phyloP scores from a whole-genome alignment of 306 rosid genomes.

The Quercus variabilis region DNA sequence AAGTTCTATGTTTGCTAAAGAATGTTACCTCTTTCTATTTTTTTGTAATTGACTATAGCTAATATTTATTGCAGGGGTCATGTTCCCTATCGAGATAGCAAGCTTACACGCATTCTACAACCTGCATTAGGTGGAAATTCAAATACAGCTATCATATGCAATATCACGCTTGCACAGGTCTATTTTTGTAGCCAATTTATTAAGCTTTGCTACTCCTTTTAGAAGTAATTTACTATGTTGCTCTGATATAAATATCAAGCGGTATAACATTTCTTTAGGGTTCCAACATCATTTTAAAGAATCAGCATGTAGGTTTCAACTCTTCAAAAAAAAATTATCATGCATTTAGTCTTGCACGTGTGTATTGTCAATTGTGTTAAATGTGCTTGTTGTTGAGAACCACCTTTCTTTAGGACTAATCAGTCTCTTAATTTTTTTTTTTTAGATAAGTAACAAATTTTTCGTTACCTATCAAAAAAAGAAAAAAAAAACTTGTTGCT shows the following conservation, averaged over 20 bases:
- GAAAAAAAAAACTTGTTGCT: no score
- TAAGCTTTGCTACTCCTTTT: not conserved
- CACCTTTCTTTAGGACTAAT: no score
- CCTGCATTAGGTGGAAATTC: slow-evolving; percentile 98
- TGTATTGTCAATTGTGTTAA: no score
- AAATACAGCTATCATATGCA: slow-evolving; percentile 92
- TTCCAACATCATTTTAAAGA: not conserved
- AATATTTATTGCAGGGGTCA: slow-evolving; percentile 68
- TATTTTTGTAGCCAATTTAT: not conserved
- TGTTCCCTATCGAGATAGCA: slow-evolving; percentile 98
- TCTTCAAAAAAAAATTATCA: not conserved
- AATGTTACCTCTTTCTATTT: slow-evolving; percentile 10
- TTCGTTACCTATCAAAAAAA: no score
- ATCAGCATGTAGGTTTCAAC: not conserved
- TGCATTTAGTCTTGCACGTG: not conserved
- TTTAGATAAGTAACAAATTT: no score
- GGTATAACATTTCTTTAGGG: not conserved
- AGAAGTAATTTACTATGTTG: not conserved
- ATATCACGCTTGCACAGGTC: slow-evolving; percentile 92
- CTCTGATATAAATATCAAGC: not conserved
- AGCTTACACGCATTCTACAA: slow-evolving; percentile 93
- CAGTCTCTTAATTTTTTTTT: no score
- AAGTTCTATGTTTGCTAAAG: slow-evolving; percentile 26
- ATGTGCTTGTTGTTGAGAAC: no score
- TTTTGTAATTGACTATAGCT: slow-evolving; percentile 1